Evolutionary conservation across 164 flowering plant species (phyloP).

Genomic region (Umbilicus rupestris): DNA sequence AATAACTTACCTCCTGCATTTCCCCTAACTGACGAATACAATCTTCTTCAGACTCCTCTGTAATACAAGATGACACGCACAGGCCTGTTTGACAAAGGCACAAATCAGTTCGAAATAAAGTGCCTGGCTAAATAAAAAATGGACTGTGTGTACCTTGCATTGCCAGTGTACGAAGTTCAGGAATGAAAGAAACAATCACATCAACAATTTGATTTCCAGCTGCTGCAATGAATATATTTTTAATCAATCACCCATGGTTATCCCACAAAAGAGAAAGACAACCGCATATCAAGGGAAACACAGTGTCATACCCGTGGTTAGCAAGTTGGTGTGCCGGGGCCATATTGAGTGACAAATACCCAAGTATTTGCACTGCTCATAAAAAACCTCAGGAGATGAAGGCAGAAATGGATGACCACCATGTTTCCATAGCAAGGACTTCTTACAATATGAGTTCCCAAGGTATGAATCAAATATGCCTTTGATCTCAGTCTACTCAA

Average conservation of each 20-base stretch:
- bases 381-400: constrained; percentile 37
- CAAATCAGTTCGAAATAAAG: not conserved
- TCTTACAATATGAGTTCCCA: constrained; percentile 27
- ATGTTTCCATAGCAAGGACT: constrained; percentile 74
- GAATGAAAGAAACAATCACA: constrained; percentile 30
- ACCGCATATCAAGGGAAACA: not conserved
- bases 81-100: constrained; percentile 31
- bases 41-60: constrained; percentile 27
- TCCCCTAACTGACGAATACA: constrained; percentile 42
- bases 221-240: constrained; percentile 10
- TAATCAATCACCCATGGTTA: not conserved
- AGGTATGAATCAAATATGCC: constrained; percentile 22
- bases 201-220: constrained; percentile 19
- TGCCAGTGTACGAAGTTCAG: constrained; percentile 56
- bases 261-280: not conserved
- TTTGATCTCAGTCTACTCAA: constrained; percentile 29
- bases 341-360: constrained; percentile 45
- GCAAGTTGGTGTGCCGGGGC: constrained; percentile 28
- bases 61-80: constrained; percentile 46
- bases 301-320: constrained; percentile 23
- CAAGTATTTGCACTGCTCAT: constrained; percentile 39
- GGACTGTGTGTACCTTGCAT: constrained; percentile 65
- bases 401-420: constrained; percentile 95
- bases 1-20: constrained; percentile 44
- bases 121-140: not conserved